Conservation (phyloP, 306 rosid species). For the Prinsepia uniflora region DNA sequence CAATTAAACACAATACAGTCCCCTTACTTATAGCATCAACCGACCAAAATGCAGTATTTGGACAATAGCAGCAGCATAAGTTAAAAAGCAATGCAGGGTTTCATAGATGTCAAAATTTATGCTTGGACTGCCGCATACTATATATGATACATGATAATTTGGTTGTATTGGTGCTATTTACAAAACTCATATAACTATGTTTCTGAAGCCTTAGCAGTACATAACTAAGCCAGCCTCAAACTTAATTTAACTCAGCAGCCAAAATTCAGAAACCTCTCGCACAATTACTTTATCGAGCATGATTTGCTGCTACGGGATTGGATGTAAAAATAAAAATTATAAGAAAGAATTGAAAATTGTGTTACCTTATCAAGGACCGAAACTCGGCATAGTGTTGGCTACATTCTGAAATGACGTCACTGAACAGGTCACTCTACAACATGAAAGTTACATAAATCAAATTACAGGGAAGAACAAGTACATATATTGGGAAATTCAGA, state of each 20-base stretch:
- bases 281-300: not conserved
- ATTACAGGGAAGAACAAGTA: not conserved
- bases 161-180: too few species aligned
- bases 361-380: constrained; percentile 44
- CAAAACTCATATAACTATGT: too few species aligned
- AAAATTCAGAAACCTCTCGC: not conserved
- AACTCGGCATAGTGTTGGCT: constrained; percentile 48
- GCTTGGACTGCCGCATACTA: not conserved
- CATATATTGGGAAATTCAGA: not conserved
- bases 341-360: not conserved
- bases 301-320: not conserved
- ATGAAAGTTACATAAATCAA: constrained; percentile 8
- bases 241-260: not conserved
- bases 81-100: not conserved
- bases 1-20: not conserved
- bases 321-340: not conserved
- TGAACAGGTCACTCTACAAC: constrained; percentile 42
- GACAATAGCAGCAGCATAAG: not conserved
- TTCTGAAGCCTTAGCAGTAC: not conserved
- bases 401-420: constrained; percentile 47
- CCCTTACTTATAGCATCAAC: not conserved
- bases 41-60: not conserved
- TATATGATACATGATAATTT: too few species aligned
- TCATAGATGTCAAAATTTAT: not conserved
- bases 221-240: not conserved